Base-by-base conservation (phyloP, 78 protist genomes). In the Emiliania huxleyi region DNA sequence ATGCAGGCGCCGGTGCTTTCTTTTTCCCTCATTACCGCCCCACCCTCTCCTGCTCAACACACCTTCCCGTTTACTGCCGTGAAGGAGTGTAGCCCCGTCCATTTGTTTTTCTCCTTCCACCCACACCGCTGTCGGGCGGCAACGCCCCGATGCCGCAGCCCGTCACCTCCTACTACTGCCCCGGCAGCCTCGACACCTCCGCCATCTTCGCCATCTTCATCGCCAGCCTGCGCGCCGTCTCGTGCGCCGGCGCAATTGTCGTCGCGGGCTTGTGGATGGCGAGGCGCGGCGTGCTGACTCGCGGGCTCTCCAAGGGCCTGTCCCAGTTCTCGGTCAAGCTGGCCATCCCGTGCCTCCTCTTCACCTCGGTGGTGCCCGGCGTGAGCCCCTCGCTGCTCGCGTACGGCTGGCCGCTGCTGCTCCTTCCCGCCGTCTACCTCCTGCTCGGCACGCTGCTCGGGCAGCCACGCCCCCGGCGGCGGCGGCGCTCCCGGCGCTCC, bases 271-370 rank as follows among this genome's bases (percentile, higher is more conserved):
- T 52, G 62, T 52, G 62, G 62, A 52, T 52, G 62, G 62, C 15
- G 62, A 52, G 62, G 62, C 15, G 29, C 33, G 85, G 85, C 2
- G 19, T 77, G 46, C 37, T 77, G 85, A 40, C 85, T 1, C 48
- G 23, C 23, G 85, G 33, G 15, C 48, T 77, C 35, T 35, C 85
- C 29, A 37, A 40, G 29, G 85, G 85, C 44, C 85, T 77, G 33
- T 22, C 35, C 85, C 85, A 77, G 3, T 8, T 81, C 48, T 81
- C 89, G 37, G 33, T 81, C 33, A 44, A 42, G 89, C 8, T 81
- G 40, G 29, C 55, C 56, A 81, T 81, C 89, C 89, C 89, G 21
- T 25, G 56, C 56, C 89, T 81, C 4, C 89, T 81, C 19, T 81
- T 81, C 56, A 6, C 29, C 56, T 15, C 33, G 22, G 38, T 81